phyloP scores from a whole-genome alignment of 805 yeast genomes.

The Starmerella apicola region DNA sequence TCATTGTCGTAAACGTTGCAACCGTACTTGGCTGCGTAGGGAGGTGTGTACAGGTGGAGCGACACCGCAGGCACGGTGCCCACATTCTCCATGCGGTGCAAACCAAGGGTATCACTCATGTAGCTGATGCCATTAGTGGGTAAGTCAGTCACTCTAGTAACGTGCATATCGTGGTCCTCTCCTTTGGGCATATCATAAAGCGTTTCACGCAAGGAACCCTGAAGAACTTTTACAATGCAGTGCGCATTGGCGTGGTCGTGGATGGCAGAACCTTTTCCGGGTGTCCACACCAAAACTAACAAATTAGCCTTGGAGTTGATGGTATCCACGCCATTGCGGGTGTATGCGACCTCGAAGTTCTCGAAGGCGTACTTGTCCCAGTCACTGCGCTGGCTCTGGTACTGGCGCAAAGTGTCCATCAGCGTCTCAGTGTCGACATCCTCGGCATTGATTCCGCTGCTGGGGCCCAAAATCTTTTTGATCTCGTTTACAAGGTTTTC shows the following conservation, averaged over 20 bases:
- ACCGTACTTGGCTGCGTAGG: constrained; percentile 48
- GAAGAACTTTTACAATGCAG: constrained; percentile 58
- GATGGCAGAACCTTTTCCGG: constrained; percentile 48
- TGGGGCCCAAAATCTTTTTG: constrained; percentile 28
- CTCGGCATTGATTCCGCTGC: constrained; percentile 29
- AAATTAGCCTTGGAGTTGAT: constrained; percentile 61
- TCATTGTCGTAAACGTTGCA: constrained; percentile 34
- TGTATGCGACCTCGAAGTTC: constrained; percentile 41
- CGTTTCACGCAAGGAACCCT: constrained; percentile 47
- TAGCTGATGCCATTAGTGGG: constrained; percentile 40
- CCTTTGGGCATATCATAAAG: constrained; percentile 41
- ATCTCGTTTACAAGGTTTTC: constrained; percentile 28
- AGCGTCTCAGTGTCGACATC: constrained; percentile 43
- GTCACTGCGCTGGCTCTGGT: constrained; percentile 37
- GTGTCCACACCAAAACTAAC: constrained; percentile 58
- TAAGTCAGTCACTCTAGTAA: constrained; percentile 23
- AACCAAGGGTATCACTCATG: constrained; percentile 53
- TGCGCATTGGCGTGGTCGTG: constrained; percentile 72
- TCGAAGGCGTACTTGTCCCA: constrained; percentile 49
- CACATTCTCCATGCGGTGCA: constrained; percentile 50
- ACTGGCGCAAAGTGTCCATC: constrained; percentile 35
- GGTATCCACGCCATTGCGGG: constrained; percentile 63
- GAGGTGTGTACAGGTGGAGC: constrained; percentile 65
- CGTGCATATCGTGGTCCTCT: constrained; percentile 17
- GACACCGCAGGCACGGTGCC: constrained; percentile 40